Base-by-base conservation (phyloP, 2,329 filamentous ascomycete genomes). In the Paramyrothecium roridum region DNA sequence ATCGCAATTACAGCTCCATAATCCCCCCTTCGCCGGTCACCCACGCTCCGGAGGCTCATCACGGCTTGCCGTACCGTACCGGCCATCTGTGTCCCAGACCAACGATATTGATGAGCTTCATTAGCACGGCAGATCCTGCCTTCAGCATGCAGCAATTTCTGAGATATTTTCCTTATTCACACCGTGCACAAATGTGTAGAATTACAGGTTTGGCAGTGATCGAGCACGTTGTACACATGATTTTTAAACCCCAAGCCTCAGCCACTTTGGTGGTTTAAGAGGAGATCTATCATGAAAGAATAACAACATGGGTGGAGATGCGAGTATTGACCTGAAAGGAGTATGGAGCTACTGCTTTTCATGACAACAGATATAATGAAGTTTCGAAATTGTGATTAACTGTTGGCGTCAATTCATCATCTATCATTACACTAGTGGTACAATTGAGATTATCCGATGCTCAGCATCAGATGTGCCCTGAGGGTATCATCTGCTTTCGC, bases 101-200 rank as follows among this genome's bases (percentile, higher is more conserved):
- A 59, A 67, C 56, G 69, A 72, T 19, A 55, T 64, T 20, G 72
- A 75, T 45, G 73, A 75, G 58, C 57, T 75, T 47, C 69, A 70
- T 54, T 72, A 43, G 12, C 37, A 19, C 37, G 12, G 7, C 12
- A 8, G n/a, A 43, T 8, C 37, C 13, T 43, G 16, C 12, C 12
- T 10, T 30, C 10, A 10, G 10, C 10, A 30, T 30, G 10, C 26
- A 30, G 26, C 26, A 30, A 30, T 10, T 30, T 4, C 10, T 30
- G n/a, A 30, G 26, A 10, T 30, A 10, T 30, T 10, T 30, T 10
- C 10, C 10, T 30, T 30, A 30, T 30, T 30, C 26, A 6, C 26
- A 30, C 10, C 10, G 26, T 30, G 26, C 26, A 30, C 26, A 30
- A 10, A 30, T 10, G n/a, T n/a, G n/a, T 30, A 10, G 26, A 30